Evolutionary conservation across 179 eudicot species (phyloP).

Genomic region (Spergularia azorica): DNA sequence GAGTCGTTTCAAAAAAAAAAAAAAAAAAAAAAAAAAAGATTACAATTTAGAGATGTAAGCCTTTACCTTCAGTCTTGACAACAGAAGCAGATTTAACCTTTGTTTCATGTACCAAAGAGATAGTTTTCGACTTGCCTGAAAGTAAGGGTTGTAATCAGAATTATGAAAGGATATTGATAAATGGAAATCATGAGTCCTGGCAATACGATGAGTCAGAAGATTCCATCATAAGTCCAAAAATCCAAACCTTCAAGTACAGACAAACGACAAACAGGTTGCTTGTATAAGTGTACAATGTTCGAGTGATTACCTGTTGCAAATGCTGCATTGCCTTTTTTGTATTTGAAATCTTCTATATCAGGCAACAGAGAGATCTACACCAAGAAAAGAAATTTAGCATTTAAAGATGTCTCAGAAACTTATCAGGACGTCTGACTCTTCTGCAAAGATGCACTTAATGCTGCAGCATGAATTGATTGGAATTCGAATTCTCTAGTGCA

Average conservation of each 20-base stretch:
- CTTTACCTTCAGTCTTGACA: constrained; percentile 38
- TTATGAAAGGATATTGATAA: not conserved
- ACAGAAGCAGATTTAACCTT: constrained; percentile 22
- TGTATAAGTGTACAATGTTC: not conserved
- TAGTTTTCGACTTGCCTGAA: constrained; percentile 30
- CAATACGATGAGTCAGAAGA: constrained; percentile 2
- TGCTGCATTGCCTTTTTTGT: constrained; percentile 38
- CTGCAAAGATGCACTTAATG: not conserved
- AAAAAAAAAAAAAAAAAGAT: not conserved
- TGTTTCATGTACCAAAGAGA: constrained; percentile 23
- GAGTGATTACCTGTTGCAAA: constrained; percentile 18
- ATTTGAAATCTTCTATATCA: constrained; percentile 89
- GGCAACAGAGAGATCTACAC: constrained; percentile 56
- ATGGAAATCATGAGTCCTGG: constrained; percentile 27
- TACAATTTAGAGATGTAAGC: constrained; percentile 1
- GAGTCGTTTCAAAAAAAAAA: constrained; percentile 30
- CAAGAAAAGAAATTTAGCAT: constrained; percentile 15
- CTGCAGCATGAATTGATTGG: not conserved
- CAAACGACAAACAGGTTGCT: constrained; percentile 13
- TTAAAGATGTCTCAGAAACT: not conserved
- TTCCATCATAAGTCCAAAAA: not conserved
- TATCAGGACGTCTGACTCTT: not conserved
- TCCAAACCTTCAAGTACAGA: not conserved
- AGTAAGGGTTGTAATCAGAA: constrained; percentile 11
- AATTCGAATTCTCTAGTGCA: not conserved